A percentile compares a stretch with the other conserved stretches of the same genome.
These are phyloP conservation scores for Ceratobasidium sp. DNA, from an alignment of 1,284 basidiomycete species.

Conservation along the genomic window DNA sequence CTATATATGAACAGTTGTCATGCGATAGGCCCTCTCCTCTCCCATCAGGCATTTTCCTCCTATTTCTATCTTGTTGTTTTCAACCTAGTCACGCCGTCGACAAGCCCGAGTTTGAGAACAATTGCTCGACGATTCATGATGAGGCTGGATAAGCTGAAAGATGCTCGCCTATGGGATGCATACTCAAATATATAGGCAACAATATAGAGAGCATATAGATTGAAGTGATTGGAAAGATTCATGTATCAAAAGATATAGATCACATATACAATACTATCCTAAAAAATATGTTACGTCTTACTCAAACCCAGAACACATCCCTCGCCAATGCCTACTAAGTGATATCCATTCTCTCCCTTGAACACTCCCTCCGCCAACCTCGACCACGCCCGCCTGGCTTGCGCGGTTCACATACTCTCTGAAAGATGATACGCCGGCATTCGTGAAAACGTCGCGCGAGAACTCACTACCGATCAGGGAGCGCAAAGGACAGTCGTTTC, in stretches of 20 bases:
- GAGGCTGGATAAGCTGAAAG: background rate
- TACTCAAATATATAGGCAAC: background rate
- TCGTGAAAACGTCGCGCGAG: conserved; percentile 1
- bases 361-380: conserved; percentile 18
- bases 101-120: too few species aligned
- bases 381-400: conserved; percentile 14
- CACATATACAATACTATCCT: background rate
- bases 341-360: conserved; percentile 36
- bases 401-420: conserved; percentile 26
- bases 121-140: background rate
- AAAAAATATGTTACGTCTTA: background rate
- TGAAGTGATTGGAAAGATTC: background rate
- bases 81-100: too few species aligned
- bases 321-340: conserved; percentile 15
- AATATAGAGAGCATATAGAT: background rate
- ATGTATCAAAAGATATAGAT: background rate
- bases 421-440: conserved; percentile 6
- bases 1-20: too few species aligned
- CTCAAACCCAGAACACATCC: background rate
- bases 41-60: too few species aligned
- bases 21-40: too few species aligned
- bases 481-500: conserved; percentile 10
- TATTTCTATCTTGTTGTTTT: too few species aligned
- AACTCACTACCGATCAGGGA: conserved; percentile 21
- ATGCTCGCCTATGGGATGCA: background rate